phyloP scores from a whole-genome alignment of 768 basidiomycete species.

The Xanthoconium purpureum region DNA sequence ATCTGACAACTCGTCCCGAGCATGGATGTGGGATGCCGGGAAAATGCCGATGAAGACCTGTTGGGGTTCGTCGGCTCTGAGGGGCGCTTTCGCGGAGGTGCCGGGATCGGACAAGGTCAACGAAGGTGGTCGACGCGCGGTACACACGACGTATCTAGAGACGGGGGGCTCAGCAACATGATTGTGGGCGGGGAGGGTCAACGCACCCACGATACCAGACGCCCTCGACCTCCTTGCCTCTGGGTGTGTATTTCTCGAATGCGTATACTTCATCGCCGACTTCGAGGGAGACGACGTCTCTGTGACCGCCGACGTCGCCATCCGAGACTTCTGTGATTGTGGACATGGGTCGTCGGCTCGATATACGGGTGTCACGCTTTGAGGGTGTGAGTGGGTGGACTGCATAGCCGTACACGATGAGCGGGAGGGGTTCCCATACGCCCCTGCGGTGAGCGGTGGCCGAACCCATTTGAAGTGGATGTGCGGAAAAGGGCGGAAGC shows the following conservation, averaged over 20 bases:
- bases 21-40: constrained; percentile 82
- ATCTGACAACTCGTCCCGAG: constrained; percentile 83
- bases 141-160: constrained; percentile 80
- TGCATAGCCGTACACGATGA: constrained; percentile 89
- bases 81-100: constrained; percentile 42
- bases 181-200: neutral
- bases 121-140: constrained; percentile 64
- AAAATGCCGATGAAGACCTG: constrained; percentile 95
- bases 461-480: constrained; percentile 16
- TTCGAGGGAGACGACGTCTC: constrained; percentile 82
- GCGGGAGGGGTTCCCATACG: constrained; percentile 62
- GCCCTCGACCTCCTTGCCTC: constrained; percentile 69
- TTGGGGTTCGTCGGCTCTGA: constrained; percentile 71
- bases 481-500: neutral
- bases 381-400: constrained; percentile 78
- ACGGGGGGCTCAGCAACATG: neutral
- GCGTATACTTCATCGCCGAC: constrained; percentile 97
- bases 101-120: constrained; percentile 67
- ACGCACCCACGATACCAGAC: constrained; percentile 94
- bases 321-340: constrained; percentile 46
- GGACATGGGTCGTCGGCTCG: constrained; percentile 39
- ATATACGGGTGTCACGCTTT: constrained; percentile 68
- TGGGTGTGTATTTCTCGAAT: constrained; percentile 85
- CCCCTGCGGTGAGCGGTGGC: constrained; percentile 36
- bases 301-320: constrained; percentile 61